Conservation (phyloP, 768 basidiomycete species). For the Mrakia hoshinonis region DNA sequence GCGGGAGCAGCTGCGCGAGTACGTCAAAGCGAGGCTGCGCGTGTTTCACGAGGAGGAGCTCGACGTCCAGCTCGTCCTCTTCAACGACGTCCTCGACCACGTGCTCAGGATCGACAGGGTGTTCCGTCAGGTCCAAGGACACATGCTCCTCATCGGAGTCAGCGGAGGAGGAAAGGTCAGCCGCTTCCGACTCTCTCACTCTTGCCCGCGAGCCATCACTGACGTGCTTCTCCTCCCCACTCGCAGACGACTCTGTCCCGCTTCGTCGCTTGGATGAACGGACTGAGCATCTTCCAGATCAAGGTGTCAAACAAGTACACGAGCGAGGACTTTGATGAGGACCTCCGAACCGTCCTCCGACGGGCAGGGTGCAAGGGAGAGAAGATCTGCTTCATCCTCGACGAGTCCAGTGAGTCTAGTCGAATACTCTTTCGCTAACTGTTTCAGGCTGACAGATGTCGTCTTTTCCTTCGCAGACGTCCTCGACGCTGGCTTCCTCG, state of each 20-base stretch:
- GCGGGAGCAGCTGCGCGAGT: slow-evolving; percentile 83
- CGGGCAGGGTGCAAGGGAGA: slow-evolving; percentile 96
- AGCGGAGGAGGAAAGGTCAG: slow-evolving; percentile 95
- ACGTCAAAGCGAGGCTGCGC: slow-evolving; percentile 87
- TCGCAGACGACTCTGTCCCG: slow-evolving; percentile 86
- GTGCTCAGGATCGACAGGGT: slow-evolving; percentile 96
- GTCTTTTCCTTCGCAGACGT: slow-evolving; percentile 54
- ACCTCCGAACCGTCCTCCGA: slow-evolving; percentile 85
- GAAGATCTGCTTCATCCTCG: slow-evolving; percentile 99
- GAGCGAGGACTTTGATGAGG: slow-evolving; percentile 96
- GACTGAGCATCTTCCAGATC: slow-evolving; percentile 97
- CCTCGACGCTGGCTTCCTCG: slow-evolving; percentile 94
- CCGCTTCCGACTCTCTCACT: neutral
- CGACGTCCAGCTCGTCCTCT: slow-evolving; percentile 92
- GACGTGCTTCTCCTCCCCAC: neutral
- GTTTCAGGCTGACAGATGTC: neutral
- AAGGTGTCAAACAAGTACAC: slow-evolving; percentile 99
- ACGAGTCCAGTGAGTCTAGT: slow-evolving; percentile 56
- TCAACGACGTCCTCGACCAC: slow-evolving; percentile 97
- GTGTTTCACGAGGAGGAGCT: slow-evolving; percentile 99
- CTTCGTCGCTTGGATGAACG: slow-evolving; percentile 99
- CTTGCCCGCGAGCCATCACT: neutral
- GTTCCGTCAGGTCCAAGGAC: slow-evolving; percentile 96
- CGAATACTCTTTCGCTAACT: too few species aligned
- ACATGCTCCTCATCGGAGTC: slow-evolving; percentile 90